Evolutionary conservation across 345 rosid genomes (phyloP).

Genomic region (Heritiera littoralis): DNA sequence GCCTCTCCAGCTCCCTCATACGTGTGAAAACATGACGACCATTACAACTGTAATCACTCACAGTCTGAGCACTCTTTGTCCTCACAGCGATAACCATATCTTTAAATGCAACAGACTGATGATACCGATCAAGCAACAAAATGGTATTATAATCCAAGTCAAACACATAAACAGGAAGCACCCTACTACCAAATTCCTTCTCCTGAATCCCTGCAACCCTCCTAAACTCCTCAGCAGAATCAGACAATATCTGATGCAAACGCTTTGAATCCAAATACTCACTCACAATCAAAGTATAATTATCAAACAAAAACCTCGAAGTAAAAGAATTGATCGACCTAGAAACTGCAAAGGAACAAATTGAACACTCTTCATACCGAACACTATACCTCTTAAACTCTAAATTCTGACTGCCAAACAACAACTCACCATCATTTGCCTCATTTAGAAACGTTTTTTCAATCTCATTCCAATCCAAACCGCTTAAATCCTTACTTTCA

Average conservation of each 20-base stretch:
- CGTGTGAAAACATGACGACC: constrained; percentile 86
- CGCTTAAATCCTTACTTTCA: constrained; percentile 51
- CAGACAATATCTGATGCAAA: constrained; percentile 73
- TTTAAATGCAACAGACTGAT: constrained; percentile 83
- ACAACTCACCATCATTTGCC: constrained; percentile 59
- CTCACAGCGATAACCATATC: constrained; percentile 99
- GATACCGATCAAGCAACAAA: constrained; percentile 84
- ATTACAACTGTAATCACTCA: constrained; percentile 93
- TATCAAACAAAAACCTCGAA: constrained; percentile 91
- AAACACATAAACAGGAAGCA: constrained; percentile 92
- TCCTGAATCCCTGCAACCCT: constrained; percentile 69
- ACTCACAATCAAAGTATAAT: constrained; percentile 84
- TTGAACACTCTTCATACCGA: constrained; percentile 64
- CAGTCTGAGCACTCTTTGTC: constrained; percentile 76
- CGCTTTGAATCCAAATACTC: constrained; percentile 94
- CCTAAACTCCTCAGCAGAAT: constrained; percentile 81
- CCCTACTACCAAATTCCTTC: constrained; percentile 67
- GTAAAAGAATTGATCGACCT: constrained; percentile 82
- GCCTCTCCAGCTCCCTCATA: constrained; percentile 78
- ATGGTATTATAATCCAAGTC: constrained; percentile 69
- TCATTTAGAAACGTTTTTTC: constrained; percentile 73
- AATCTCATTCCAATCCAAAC: constrained; percentile 73
- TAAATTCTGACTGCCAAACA: constrained; percentile 77
- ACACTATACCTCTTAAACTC: constrained; percentile 60
- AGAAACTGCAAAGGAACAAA: constrained; percentile 82